Conservation (phyloP, 352 stramenopile genomes). For the Phytophthora hibernalis region DNA sequence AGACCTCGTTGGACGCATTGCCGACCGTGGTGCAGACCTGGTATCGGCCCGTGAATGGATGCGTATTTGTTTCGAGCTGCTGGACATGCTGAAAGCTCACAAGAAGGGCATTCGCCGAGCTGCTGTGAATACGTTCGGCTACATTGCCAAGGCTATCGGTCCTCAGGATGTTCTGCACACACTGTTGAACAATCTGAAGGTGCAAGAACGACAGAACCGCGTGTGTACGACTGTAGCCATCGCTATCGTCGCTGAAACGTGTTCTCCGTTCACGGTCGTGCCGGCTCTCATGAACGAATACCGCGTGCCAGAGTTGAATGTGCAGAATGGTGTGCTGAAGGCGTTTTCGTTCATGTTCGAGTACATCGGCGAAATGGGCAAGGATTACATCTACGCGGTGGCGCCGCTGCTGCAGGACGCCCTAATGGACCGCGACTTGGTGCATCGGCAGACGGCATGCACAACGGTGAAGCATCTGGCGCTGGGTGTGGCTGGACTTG, state of each 20-base stretch:
- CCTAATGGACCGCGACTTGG: constrained; percentile 98
- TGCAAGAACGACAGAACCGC: constrained; percentile 99
- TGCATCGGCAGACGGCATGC: constrained; percentile 98
- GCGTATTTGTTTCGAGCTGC: constrained; percentile 99
- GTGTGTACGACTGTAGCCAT: constrained; percentile 99
- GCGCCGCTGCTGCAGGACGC: constrained; percentile 98
- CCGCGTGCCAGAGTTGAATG: constrained; percentile 98
- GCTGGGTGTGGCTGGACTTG: constrained; percentile 95
- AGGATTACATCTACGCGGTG: constrained; percentile 99
- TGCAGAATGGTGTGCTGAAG: constrained; percentile 99
- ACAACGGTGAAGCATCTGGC: constrained; percentile 98
- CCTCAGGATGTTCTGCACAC: constrained; percentile 99
- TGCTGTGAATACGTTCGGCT: constrained; percentile 99
- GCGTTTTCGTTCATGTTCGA: constrained; percentile 99
- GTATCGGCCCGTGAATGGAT: constrained; percentile 99
- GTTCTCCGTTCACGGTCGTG: constrained; percentile 98
- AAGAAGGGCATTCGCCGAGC: constrained; percentile 99
- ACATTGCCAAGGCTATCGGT: constrained; percentile 99
- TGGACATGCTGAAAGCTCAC: constrained; percentile 99
- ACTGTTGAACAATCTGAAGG: constrained; percentile 99
- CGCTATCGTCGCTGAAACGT: constrained; percentile 99
- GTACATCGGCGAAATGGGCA: constrained; percentile 99
- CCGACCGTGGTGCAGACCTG: constrained; percentile 97
- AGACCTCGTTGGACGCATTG: constrained; percentile 98
- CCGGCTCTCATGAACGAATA: constrained; percentile 99